phyloP scores from a whole-genome alignment of 2,329 filamentous ascomycete genomes.

The Colletotrichum higginsianum region DNA sequence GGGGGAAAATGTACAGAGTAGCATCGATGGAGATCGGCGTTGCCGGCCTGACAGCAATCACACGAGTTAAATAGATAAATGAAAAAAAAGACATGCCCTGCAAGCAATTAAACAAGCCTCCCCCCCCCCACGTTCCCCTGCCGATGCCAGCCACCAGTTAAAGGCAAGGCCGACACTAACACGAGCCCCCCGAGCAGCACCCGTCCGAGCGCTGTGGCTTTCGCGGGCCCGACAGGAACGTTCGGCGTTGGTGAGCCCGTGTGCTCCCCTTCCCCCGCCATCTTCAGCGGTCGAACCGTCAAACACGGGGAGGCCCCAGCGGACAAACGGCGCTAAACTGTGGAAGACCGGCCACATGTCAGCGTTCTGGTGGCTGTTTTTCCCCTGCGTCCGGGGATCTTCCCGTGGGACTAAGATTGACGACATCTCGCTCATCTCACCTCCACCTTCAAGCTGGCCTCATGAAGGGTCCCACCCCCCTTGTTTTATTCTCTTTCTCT shows the following conservation, averaged over 20 bases:
- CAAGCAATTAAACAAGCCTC: neutral
- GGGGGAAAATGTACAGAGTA: neutral
- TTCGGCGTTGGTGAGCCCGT: conserved; percentile 12
- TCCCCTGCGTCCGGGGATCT: conserved; percentile 11
- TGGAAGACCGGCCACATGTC: conserved; percentile 21
- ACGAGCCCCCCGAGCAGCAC: neutral
- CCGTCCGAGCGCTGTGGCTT: conserved; percentile 29
- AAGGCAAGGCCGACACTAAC: conserved; percentile 35
- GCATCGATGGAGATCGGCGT: conserved; percentile 18
- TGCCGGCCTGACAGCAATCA: conserved; percentile 11
- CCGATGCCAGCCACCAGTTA: conserved; percentile 34
- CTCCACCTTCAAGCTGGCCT: neutral
- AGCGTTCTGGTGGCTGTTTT: conserved; percentile 17
- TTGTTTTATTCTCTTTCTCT: too few relatives aligned
- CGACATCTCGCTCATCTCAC: conserved; percentile 5
- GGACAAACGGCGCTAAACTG: conserved; percentile 5
- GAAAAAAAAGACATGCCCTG: conserved; percentile 7
- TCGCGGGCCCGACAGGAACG: conserved; percentile 21
- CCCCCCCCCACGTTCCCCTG: conserved; percentile 4
- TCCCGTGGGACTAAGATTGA: conserved; percentile 1
- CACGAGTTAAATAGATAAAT: conserved; percentile 22
- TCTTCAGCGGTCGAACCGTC: conserved; percentile 27
- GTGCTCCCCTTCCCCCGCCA: conserved; percentile 12
- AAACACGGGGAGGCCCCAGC: conserved; percentile 31
- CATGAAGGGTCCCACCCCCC: neutral